Conservation (phyloP, 257 asterid species). For the Solanum boliviense region DNA sequence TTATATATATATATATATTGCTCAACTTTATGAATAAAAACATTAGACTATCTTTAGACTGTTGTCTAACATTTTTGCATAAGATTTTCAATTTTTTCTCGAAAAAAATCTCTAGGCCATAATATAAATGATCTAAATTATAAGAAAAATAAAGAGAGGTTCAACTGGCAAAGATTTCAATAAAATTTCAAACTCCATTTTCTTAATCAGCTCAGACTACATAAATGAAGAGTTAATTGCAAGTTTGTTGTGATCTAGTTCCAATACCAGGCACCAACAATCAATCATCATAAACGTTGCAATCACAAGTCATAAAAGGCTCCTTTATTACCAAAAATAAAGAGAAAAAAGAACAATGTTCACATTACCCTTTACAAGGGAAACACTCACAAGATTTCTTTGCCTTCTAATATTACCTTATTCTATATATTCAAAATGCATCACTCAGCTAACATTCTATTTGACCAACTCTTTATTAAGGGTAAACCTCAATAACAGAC, state of each 20-base stretch:
- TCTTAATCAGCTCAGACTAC: too few species aligned
- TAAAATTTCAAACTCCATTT: too few species aligned
- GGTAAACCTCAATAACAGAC: constrained; percentile 5
- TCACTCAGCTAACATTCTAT: not conserved
- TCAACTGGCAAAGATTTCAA: not conserved
- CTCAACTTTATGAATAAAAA: not conserved
- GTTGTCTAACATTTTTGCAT: not conserved
- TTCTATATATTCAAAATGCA: not conserved
- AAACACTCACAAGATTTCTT: not conserved
- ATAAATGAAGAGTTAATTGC: not conserved
- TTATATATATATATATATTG: not conserved
- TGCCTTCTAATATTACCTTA: not conserved
- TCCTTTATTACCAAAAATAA: not conserved
- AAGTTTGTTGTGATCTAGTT: not conserved
- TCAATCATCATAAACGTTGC: not conserved
- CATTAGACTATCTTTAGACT: not conserved
- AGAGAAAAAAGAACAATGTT: not conserved
- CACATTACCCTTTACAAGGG: not conserved
- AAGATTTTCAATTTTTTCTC: not conserved
- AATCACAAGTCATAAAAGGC: not conserved
- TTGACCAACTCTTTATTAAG: not conserved
- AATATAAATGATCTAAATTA: not conserved
- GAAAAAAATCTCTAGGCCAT: not conserved
- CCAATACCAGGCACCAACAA: not conserved
- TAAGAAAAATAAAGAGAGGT: not conserved